These are phyloP conservation scores for Cercospora brassicicola DNA, from an alignment of 2,329 filamentous ascomycete genomes.

Conservation along the genomic window DNA sequence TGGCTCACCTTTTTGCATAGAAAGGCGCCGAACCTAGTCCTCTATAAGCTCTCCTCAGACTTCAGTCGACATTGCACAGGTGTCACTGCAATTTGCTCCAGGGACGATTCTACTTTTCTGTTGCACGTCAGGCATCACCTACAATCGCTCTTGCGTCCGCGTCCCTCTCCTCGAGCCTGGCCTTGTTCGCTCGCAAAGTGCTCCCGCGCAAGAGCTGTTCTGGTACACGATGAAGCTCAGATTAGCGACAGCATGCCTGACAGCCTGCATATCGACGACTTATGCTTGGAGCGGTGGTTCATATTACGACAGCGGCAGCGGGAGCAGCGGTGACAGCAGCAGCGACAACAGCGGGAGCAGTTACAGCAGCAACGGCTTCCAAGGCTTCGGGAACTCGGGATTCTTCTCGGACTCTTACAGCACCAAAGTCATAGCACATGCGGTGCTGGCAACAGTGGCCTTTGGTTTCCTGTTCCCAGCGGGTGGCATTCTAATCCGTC, in stretches of 20 bases:
- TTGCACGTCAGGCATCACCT: neutral
- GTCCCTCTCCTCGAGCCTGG: neutral
- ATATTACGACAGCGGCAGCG: conserved; percentile 18
- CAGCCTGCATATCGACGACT: conserved; percentile 1
- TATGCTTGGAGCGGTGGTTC: conserved; percentile 17
- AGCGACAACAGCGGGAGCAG: conserved; percentile 12
- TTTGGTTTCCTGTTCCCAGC: conserved; percentile 51
- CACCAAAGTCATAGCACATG: conserved; percentile 49
- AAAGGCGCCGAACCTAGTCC: conserved; percentile 2
- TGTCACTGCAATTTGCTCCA: neutral
- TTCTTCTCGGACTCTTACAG: conserved; percentile 15
- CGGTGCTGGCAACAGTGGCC: conserved; percentile 47
- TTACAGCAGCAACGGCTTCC: conserved; percentile 16
- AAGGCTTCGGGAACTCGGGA: conserved; percentile 14
- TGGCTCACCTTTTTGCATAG: conserved; percentile 10
- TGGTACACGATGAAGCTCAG: neutral
- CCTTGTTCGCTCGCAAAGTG: neutral
- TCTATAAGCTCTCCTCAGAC: neutral
- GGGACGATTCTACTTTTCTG: neutral
- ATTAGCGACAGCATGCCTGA: neutral
- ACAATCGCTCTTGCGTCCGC: neutral
- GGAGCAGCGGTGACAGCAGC: conserved; percentile 15
- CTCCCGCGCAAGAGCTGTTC: neutral
- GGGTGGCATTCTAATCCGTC: conserved; percentile 49
- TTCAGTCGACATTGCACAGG: conserved; percentile 5